These are phyloP conservation scores for Chalaropsis ovoidea DNA, from an alignment of 2,329 filamentous ascomycete genomes.

Conservation along the genomic window DNA sequence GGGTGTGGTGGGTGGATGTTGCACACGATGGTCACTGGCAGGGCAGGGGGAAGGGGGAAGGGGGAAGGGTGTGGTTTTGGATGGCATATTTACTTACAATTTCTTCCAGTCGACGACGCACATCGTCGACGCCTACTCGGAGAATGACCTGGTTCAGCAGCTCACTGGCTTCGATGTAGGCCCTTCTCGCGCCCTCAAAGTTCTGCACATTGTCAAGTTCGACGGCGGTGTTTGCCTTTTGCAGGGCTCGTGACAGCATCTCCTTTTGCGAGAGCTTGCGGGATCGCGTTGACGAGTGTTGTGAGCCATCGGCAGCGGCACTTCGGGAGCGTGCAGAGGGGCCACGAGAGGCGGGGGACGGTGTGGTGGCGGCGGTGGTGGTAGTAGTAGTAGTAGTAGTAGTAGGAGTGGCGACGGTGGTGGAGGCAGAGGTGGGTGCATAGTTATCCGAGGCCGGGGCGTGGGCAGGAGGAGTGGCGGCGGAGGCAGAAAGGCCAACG, in stretches of 20 bases:
- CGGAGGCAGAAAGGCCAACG: constrained; percentile 9
- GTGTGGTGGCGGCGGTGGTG: not conserved
- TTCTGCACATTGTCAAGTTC: constrained; percentile 94
- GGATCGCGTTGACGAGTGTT: constrained; percentile 18
- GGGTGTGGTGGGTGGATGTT: too few species aligned
- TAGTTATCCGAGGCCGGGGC: not conserved
- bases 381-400: not conserved
- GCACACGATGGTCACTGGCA: too few species aligned
- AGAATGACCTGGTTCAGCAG: constrained; percentile 80
- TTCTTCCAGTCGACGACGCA: constrained; percentile 79
- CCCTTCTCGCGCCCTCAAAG: constrained; percentile 79
- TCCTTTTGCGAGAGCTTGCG: constrained; percentile 64
- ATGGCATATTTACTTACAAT: constrained; percentile 55
- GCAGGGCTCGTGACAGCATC: constrained; percentile 90
- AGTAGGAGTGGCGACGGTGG: not conserved
- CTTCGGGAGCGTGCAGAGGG: not conserved
- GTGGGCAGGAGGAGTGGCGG: not conserved
- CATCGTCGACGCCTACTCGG: constrained; percentile 73
- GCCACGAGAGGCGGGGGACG: not conserved
- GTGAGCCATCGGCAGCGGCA: constrained; percentile 11
- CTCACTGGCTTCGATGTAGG: constrained; percentile 83
- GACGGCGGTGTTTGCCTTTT: constrained; percentile 93
- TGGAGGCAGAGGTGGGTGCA: not conserved
- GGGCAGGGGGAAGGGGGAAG: not conserved
- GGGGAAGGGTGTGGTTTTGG: not conserved